phyloP scores from a whole-genome alignment of 257 asterid species.

The Phtheirospermum japonicum region DNA sequence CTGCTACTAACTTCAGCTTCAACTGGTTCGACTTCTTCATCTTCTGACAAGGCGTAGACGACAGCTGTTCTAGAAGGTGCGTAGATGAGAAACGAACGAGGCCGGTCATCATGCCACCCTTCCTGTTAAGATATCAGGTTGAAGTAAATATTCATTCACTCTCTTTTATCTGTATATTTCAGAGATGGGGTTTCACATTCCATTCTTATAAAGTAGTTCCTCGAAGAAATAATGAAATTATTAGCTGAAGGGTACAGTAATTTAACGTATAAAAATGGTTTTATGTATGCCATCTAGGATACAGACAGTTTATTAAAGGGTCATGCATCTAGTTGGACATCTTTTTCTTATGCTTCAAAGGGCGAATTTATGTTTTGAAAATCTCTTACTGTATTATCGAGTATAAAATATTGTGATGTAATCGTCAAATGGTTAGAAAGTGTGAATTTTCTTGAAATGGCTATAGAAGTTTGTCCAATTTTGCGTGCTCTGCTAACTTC shows the following conservation, averaged over 20 bases:
- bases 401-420: too few relatives aligned
- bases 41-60: slow-evolving; percentile 62
- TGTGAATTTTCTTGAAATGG: too few relatives aligned
- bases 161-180: background rate
- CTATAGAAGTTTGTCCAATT: too few relatives aligned
- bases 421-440: too few relatives aligned
- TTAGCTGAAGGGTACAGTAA: background rate
- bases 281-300: too few relatives aligned
- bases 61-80: slow-evolving; percentile 92
- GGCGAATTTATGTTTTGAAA: too few relatives aligned
- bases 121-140: slow-evolving; percentile 49
- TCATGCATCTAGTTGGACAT: too few relatives aligned
- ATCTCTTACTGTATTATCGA: too few relatives aligned
- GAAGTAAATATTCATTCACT: background rate
- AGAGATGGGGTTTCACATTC: too few relatives aligned
- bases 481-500: too few relatives aligned
- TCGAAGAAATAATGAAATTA: background rate
- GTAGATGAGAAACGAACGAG: slow-evolving; percentile 69
- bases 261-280: background rate
- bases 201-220: background rate
- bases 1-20: slow-evolving; percentile 24
- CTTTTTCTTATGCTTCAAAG: too few relatives aligned
- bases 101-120: slow-evolving; percentile 63
- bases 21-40: slow-evolving; percentile 27
- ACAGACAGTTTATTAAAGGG: too few relatives aligned